Conservation (phyloP, 2,329 filamentous ascomycete genomes). For the Arthrobotrys musiformis region DNA sequence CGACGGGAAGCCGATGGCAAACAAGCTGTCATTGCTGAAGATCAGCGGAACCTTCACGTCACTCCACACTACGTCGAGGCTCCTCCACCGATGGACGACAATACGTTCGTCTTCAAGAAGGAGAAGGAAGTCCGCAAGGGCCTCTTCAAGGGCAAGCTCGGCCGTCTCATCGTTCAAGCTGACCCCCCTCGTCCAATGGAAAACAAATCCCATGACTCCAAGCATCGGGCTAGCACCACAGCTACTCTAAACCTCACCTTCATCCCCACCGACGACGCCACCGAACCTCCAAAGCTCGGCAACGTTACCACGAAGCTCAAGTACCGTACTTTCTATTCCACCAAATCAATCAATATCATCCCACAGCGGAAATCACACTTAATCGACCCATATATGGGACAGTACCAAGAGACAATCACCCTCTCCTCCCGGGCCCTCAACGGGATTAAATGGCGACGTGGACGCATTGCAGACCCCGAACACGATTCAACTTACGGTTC, state of each 20-base stretch:
- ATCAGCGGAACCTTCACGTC: conserved; percentile 70
- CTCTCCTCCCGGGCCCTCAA: conserved; percentile 57
- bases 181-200: conserved; percentile 70
- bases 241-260: conserved; percentile 58
- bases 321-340: conserved; percentile 58
- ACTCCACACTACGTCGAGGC: conserved; percentile 71
- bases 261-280: conserved; percentile 41
- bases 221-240: conserved; percentile 66
- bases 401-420: conserved; percentile 57
- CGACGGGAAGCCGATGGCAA: conserved; percentile 62
- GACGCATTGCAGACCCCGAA: conserved; percentile 33
- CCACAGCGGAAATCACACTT: conserved; percentile 55
- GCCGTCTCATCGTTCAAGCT: conserved; percentile 69
- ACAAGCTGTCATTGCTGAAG: conserved; percentile 65
- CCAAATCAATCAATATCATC: conserved; percentile 56
- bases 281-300: conserved; percentile 57
- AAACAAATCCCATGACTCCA: conserved; percentile 61
- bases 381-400: conserved; percentile 55
- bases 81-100: conserved; percentile 68
- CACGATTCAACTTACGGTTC: conserved; percentile 52
- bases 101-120: conserved; percentile 68
- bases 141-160: conserved; percentile 70
- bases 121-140: conserved; percentile 73
- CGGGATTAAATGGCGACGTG: conserved; percentile 57
- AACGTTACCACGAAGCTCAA: conserved; percentile 57